Percentiles rank a stretch among this genome's conserved stretches.
Evolutionary conservation across 192 early-diverging fungal species (phyloP).

Genomic region (Gryganskiella cystojenkinii): DNA sequence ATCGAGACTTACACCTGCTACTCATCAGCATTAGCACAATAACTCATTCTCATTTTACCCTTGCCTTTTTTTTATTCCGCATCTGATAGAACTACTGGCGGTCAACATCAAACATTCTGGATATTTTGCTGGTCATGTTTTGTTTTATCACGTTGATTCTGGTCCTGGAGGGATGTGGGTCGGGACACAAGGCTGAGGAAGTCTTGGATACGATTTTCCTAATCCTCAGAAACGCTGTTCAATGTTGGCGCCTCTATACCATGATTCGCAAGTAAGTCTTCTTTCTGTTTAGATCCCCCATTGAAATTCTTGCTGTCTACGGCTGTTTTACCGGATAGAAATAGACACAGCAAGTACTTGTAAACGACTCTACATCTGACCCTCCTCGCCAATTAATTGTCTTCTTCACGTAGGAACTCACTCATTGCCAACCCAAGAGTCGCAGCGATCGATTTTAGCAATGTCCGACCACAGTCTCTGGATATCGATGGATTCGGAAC

Average conservation of each 20-base stretch:
- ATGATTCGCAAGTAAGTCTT: constrained; percentile 70
- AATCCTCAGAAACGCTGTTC: constrained; percentile 78
- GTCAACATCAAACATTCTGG: constrained; percentile 79
- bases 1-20: not conserved
- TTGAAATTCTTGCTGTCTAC: not conserved
- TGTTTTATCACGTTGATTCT: constrained; percentile 77
- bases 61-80: constrained; percentile 34
- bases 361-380: not conserved
- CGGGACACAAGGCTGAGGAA: constrained; percentile 70
- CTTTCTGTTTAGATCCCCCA: not conserved
- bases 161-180: constrained; percentile 73
- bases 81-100: constrained; percentile 65
- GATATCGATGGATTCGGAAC: constrained; percentile 38
- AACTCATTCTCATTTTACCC: not conserved
- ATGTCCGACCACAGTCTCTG: constrained; percentile 26
- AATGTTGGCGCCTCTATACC: constrained; percentile 73
- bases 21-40: not conserved
- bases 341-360: not conserved
- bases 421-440: constrained; percentile 44
- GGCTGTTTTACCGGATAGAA: not conserved
- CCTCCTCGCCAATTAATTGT: no score
- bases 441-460: constrained; percentile 35
- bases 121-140: constrained; percentile 73
- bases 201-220: constrained; percentile 77
- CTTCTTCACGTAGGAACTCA: constrained; percentile 20